Evolutionary conservation across 2,329 filamentous ascomycete genomes (phyloP).

Genomic region (Capronia epimyces): DNA sequence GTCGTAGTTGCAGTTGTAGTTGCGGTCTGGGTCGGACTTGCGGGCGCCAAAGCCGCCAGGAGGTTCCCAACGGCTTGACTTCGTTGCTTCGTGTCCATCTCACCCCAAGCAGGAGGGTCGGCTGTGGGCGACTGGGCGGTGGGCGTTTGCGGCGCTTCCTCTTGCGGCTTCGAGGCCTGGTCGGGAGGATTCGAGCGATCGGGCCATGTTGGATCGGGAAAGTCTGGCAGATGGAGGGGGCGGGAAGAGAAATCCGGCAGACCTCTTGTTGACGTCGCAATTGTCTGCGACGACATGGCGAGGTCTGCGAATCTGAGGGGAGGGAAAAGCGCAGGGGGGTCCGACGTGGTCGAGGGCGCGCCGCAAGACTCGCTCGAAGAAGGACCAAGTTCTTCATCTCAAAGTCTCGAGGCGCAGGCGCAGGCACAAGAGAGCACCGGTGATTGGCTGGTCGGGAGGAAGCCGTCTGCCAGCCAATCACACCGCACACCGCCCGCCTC

Average conservation of each 20-base stretch:
- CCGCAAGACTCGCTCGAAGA: not conserved
- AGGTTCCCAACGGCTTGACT: constrained; percentile 23
- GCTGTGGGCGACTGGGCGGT: constrained; percentile 1
- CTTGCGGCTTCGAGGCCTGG: constrained; percentile 9
- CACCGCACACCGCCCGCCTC: not conserved
- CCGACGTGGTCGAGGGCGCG: constrained; percentile 4
- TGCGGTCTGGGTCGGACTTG: constrained; percentile 15
- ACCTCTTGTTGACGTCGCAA: constrained; percentile 28
- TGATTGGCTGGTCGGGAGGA: not conserved
- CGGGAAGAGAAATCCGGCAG: constrained; percentile 26
- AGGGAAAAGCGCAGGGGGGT: constrained; percentile 7
- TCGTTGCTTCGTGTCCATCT: constrained; percentile 19
- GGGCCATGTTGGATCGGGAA: constrained; percentile 20
- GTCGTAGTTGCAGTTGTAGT: constrained; percentile 10
- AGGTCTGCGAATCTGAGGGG: constrained; percentile 24
- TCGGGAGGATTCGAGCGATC: constrained; percentile 17
- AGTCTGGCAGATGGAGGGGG: constrained; percentile 11
- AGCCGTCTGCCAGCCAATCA: constrained; percentile 2
- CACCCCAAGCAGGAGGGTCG: constrained; percentile 11
- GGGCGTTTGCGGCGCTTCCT: constrained; percentile 12
- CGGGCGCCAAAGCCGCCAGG: constrained; percentile 21
- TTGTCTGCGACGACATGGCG: constrained; percentile 27
- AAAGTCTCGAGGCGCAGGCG: not conserved
- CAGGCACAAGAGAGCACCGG: not conserved
- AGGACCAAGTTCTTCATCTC: not conserved